These are phyloP conservation scores for Debaryomyces udenii DNA, from an alignment of 1,139 yeast species.

Conservation along the genomic window DNA sequence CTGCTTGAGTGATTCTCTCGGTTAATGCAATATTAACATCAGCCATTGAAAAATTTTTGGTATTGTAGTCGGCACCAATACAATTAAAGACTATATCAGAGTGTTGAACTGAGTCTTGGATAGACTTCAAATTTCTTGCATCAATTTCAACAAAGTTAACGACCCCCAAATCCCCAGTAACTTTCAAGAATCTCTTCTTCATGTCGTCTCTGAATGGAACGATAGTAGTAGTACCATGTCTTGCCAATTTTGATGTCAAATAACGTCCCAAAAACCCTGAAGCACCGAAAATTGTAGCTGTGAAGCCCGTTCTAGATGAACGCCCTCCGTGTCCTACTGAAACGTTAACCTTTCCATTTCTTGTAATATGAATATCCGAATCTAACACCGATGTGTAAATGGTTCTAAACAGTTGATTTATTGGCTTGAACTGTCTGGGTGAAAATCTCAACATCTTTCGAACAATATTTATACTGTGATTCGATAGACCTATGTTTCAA, in stretches of 20 bases:
- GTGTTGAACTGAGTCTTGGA: slow-evolving; percentile 77
- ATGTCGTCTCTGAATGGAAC: slow-evolving; percentile 82
- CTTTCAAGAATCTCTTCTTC: slow-evolving; percentile 78
- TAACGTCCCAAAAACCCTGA: slow-evolving; percentile 80
- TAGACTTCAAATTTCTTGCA: slow-evolving; percentile 73
- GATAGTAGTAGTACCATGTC: slow-evolving; percentile 78
- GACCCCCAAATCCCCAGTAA: slow-evolving; percentile 85
- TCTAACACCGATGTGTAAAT: slow-evolving; percentile 48
- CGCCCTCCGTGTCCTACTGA: slow-evolving; percentile 79
- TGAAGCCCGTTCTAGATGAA: slow-evolving; percentile 87
- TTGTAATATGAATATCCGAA: slow-evolving; percentile 72
- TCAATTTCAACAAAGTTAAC: slow-evolving; percentile 85
- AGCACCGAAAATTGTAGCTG: slow-evolving; percentile 88
- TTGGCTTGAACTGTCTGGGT: slow-evolving; percentile 19
- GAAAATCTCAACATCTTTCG: slow-evolving; percentile 33
- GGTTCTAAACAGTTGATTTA: slow-evolving; percentile 30
- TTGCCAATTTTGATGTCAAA: slow-evolving; percentile 70
- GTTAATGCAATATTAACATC: slow-evolving; percentile 83
- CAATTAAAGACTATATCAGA: slow-evolving; percentile 84
- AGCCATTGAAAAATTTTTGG: slow-evolving; percentile 81
- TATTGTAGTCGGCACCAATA: slow-evolving; percentile 75
- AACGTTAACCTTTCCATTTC: slow-evolving; percentile 72
- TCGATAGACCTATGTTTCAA: slow-evolving; percentile 1
- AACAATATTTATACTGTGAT: slow-evolving; percentile 5
- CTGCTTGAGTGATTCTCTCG: slow-evolving; percentile 75